Evolutionary conservation across 2,329 filamentous ascomycete genomes (phyloP), one percentile per base, ranked within the genome.

Genomic region (Ophiobolus disseminans): DNA sequence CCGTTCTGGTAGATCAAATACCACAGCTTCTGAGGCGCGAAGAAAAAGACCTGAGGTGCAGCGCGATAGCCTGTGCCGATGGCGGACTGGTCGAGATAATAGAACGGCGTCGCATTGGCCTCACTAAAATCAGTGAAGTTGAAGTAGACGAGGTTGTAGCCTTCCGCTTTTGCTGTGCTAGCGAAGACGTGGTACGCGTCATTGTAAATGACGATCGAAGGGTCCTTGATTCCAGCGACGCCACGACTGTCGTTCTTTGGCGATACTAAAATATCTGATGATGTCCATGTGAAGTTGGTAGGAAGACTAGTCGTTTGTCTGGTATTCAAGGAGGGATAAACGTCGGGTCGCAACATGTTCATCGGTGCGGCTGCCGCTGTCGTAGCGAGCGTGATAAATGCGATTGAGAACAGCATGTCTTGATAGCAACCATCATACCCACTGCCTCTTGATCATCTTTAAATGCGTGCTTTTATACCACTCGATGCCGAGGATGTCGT

Each of bases 1-100:
- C 64, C 71, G 55, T 76, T 73, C 51, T 76, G 73, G 57, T 66
- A 76, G 50, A 77, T 57, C 13, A 76, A 67, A 45, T 76, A 76
- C 75, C 73, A 76, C 7, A 74, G 63, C 22, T 70, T 70, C 21
- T 77, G 74, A 0, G 74, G 73, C 14, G 55, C 69, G 21, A 76
- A 76, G 60, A 69, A 77, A 58, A 77, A 76, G 22, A 77, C 69
- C 43, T 76, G 44, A 1, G 74, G 74, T 3, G 74, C 74, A 10
- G 75, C 75, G 6, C 73, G 68, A 55, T 76, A 77, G 3, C 73
- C 75, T 0, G 63, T 56, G 6, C 73, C 73, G n/a, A 77, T 68
- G 10, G 58, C 49, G 1, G 67, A 57, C 43, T 73, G 64, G 34
- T 76, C 73, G 9, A 77, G 68, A 53, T 76, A 76, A 58, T 63